Conservation (phyloP, 2,329 filamentous ascomycete genomes). For the Alternaria rosae region DNA sequence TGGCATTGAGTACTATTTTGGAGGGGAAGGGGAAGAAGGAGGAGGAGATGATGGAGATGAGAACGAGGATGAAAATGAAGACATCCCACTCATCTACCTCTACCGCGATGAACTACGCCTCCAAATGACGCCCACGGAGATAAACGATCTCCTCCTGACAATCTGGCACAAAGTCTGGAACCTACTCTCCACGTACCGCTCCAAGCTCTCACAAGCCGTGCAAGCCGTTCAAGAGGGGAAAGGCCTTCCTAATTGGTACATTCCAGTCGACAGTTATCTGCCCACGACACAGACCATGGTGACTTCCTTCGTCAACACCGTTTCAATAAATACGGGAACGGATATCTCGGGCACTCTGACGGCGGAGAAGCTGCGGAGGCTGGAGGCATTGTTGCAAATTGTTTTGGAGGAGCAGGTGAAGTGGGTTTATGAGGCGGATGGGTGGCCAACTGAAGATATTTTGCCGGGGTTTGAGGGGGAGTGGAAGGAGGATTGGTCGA, state of each 20-base stretch:
- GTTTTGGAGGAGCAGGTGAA: background rate
- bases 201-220: background rate
- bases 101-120: background rate
- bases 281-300: background rate
- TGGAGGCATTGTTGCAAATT: background rate
- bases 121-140: background rate
- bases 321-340: background rate
- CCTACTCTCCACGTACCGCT: background rate
- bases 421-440: accelerated
- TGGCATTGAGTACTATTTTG: background rate
- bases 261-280: background rate
- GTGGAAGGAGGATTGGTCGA: background rate
- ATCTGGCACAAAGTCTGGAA: background rate
- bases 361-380: background rate
- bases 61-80: background rate
- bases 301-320: background rate
- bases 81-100: background rate
- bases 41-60: background rate
- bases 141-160: background rate
- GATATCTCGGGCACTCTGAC: background rate
- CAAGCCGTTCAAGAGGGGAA: background rate
- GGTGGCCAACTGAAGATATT: background rate
- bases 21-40: background rate
- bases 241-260: background rate
- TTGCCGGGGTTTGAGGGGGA: background rate